Evolutionary conservation across 2,329 filamentous ascomycete species (phyloP).

Genomic region (Sporothrix curviconia): DNA sequence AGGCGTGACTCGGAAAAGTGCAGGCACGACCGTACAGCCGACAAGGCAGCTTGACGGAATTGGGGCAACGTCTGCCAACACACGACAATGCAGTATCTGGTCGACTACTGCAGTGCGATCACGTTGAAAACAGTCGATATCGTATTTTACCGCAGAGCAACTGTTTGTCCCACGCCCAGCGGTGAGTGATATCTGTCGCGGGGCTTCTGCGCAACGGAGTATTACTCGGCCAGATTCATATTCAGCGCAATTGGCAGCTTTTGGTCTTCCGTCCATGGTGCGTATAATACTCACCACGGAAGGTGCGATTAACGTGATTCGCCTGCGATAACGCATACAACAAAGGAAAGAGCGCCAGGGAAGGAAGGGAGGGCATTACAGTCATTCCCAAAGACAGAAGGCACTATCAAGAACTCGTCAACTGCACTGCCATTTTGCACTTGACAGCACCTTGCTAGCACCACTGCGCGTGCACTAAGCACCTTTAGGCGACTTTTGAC

Average conservation of each 20-base stretch:
- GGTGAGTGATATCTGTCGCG: not conserved
- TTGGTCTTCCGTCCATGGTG: no score
- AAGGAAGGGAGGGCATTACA: not conserved
- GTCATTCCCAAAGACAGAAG: not conserved
- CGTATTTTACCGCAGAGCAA: not conserved
- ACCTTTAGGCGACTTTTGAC: not conserved
- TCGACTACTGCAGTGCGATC: not conserved
- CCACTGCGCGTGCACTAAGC: not conserved
- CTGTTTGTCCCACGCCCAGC: not conserved
- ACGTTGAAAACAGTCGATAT: conserved; percentile 2
- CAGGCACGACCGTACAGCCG: not conserved
- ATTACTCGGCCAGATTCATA: no score
- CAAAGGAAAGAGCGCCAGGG: no score
- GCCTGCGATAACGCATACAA: no score
- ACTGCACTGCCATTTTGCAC: not conserved
- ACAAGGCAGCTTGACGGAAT: not conserved
- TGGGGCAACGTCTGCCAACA: no score
- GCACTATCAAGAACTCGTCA: not conserved
- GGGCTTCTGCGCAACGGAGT: no score
- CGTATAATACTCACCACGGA: no score
- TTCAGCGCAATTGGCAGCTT: no score
- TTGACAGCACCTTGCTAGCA: not conserved
- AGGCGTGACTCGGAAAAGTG: not conserved
- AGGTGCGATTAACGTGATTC: no score
- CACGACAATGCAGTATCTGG: not conserved